Evolutionary conservation across 148 eudicot species (phyloP), one percentile per base, ranked within the genome.

Genomic region (Tetragonia tetragonoides): DNA sequence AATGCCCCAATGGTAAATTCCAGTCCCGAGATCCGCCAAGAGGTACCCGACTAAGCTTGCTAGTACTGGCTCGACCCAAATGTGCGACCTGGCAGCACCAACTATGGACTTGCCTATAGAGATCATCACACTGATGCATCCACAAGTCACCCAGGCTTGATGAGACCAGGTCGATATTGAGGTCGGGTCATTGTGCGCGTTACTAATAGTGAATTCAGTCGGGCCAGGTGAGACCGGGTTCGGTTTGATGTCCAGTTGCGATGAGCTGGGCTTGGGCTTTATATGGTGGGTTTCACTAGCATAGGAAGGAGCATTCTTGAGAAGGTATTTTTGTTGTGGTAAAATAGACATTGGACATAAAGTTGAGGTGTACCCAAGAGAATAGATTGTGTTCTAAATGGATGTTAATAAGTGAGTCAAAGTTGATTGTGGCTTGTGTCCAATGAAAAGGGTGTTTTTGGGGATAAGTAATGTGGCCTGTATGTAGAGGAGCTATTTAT

Each of bases 1-100:
- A 4, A 95, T 89, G 14, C 85, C 95, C 97, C 98, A 94, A 68
- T 95, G 98, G 83, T 91, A 95, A 24, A 95, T 79, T 23, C 98
- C 98, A 0, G 96, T 87, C 49, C 90, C 96, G 1, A 95, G 92
- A 76, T 95, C 98, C 0, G 98, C 90, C 38, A 92, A 62, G 10
- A 92, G 40, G 84, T 95, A 95, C 9, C 98, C 98, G 8, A 66
- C 67, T 66, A 85, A 10, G 17, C 87, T 86, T 0, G 98, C 90
- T 28, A 87, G 56, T 0, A 87, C 4, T 4, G 96, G 94, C 63
- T 86, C 89, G 68, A 82, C 81, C 89, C 89, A 90, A 3, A 46
- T 73, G 51, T 90, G 90, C 20, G 93, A 79, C 4, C 51, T 67
- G 44, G 80, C 69, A 7, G 89, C 76, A 2, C 41, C 79, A 0